Evolutionary conservation across 345 rosid species (phyloP).

Genomic region (Populus pruinosa): DNA sequence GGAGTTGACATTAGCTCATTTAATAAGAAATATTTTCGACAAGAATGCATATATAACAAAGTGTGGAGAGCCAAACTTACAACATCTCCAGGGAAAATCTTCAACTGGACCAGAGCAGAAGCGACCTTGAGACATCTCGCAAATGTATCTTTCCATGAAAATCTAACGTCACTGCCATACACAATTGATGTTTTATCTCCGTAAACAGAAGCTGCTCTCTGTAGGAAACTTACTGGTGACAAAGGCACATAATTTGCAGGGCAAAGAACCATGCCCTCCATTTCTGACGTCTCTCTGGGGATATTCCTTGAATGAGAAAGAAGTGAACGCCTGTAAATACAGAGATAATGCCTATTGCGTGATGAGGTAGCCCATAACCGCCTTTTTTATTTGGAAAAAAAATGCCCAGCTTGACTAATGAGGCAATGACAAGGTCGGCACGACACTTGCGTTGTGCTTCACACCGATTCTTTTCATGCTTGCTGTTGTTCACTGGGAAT

Average conservation of each 20-base stretch:
- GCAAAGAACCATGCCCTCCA: conserved; percentile 35
- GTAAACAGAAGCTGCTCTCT: conserved; percentile 53
- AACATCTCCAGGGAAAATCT: conserved; percentile 43
- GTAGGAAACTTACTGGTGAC: conserved; percentile 57
- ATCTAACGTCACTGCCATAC: conserved; percentile 36
- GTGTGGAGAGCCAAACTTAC: conserved; percentile 32
- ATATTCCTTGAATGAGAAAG: not conserved
- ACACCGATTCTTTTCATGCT: too few relatives aligned
- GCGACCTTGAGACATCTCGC: conserved; percentile 60
- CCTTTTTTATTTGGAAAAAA: too few relatives aligned
- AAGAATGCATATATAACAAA: not conserved
- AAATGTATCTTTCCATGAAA: conserved; percentile 62
- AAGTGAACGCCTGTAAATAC: not conserved
- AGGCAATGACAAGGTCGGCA: too few relatives aligned
- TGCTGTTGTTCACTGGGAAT: too few relatives aligned
- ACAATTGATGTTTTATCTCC: conserved; percentile 45
- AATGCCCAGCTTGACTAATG: not conserved
- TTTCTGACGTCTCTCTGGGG: not conserved
- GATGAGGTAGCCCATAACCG: not conserved
- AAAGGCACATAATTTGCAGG: conserved; percentile 54
- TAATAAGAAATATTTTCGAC: too few relatives aligned
- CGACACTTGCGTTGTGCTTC: too few relatives aligned
- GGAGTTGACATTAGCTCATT: not conserved
- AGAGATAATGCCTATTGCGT: not conserved
- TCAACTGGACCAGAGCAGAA: conserved; percentile 49